A percentile compares a stretch with the other conserved stretches of the same genome.
Evolutionary conservation across 2,329 filamentous ascomycete species (phyloP).

Genomic region (Davidsoniella australis): DNA sequence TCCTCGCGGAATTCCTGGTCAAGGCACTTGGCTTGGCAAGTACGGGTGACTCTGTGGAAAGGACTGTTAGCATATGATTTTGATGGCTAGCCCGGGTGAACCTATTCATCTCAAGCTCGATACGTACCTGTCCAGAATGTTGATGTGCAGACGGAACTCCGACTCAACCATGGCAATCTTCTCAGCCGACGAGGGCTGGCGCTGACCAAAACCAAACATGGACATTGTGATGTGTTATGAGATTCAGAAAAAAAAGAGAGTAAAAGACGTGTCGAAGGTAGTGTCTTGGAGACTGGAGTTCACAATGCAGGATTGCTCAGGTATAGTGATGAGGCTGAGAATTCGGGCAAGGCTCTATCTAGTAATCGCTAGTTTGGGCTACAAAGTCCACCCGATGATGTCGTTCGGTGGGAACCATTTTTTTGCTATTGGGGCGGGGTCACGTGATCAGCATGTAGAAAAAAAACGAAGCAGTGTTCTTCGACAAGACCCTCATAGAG

Average conservation of each 20-base stretch:
- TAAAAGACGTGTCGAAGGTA: not conserved
- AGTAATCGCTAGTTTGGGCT: not conserved
- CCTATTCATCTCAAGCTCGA: not conserved
- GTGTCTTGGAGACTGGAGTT: not conserved
- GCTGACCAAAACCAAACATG: conserved; percentile 35
- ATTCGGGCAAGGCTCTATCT: conserved; percentile 1
- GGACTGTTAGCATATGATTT: not conserved
- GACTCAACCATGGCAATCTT: conserved; percentile 94
- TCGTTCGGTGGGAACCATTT: conserved; percentile 11
- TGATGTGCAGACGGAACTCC: conserved; percentile 92
- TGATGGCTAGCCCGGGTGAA: not conserved
- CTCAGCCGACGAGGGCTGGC: conserved; percentile 84
- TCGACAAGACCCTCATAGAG: no score
- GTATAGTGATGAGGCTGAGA: conserved; percentile 4
- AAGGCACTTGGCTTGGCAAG: conserved; percentile 88
- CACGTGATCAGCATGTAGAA: conserved; percentile 8
- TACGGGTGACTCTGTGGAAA: conserved; percentile 53
- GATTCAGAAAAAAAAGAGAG: not conserved
- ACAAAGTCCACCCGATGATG: conserved; percentile 7
- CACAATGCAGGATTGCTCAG: not conserved
- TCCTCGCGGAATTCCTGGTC: conserved; percentile 83
- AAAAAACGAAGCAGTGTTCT: not conserved
- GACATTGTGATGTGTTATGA: conserved; percentile 21
- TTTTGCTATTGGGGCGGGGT: not conserved
- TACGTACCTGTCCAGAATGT: conserved; percentile 89